Evolutionary conservation across 352 stramenopile species (phyloP).

Genomic region (Achlya hypogyna): DNA sequence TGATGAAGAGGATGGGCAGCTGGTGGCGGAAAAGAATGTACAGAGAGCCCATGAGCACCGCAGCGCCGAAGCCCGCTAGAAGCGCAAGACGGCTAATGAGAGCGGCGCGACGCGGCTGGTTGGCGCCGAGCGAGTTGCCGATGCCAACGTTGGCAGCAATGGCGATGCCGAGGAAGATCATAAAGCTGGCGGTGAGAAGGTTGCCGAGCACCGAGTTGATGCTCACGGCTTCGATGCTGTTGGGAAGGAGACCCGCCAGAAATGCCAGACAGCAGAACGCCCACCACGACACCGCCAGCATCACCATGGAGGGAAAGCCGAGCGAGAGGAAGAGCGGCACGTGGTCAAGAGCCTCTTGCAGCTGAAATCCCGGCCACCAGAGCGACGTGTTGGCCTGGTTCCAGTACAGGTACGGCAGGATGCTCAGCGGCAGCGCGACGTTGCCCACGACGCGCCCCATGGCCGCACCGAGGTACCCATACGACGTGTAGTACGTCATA

Average conservation of each 20-base stretch:
- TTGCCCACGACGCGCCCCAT: conserved; percentile 59
- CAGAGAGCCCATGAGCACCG: conserved; percentile 27
- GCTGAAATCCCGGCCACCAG: conserved; percentile 63
- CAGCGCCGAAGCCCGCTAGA: conserved; percentile 29
- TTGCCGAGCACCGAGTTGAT: conserved; percentile 66
- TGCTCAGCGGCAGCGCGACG: conserved; percentile 39
- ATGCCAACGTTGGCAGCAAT: conserved; percentile 62
- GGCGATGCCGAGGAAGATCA: conserved; percentile 58
- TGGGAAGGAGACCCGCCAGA: conserved; percentile 50
- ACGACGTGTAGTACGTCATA: conserved; percentile 67
- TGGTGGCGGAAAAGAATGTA: conserved; percentile 32
- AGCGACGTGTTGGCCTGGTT: conserved; percentile 31
- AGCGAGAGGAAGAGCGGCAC: conserved; percentile 50
- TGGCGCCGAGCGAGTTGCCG: conserved; percentile 61
- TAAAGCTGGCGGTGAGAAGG: conserved; percentile 55
- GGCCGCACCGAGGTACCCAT: conserved; percentile 67
- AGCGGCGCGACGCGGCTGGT: conserved; percentile 39
- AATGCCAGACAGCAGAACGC: conserved; percentile 68
- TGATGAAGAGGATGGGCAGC: conserved; percentile 33
- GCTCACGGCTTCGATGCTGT: conserved; percentile 53
- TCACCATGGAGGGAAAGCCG: conserved; percentile 46
- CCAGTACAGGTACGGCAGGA: conserved; percentile 66
- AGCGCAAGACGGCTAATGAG: conserved; percentile 38
- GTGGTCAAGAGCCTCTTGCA: conserved; percentile 35
- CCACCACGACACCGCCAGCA: conserved; percentile 69